Conservation (phyloP, 2,329 filamentous ascomycete species). For the Fusarium sp. region DNA sequence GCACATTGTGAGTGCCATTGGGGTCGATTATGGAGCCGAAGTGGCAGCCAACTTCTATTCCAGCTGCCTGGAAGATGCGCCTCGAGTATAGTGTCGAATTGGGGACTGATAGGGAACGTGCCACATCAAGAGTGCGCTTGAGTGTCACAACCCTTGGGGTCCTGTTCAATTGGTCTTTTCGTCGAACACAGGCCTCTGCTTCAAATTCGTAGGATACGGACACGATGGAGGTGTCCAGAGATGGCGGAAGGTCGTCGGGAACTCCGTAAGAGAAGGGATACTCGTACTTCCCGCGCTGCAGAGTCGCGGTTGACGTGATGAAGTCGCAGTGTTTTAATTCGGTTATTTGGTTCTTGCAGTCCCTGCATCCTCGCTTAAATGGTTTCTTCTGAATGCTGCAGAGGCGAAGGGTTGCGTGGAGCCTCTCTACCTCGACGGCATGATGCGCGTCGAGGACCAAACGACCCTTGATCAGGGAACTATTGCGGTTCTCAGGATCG, state of each 20-base stretch:
- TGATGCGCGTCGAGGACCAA: conserved; percentile 4
- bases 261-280: conserved; percentile 90
- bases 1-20: conserved; percentile 69
- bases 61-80: conserved; percentile 82
- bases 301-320: not conserved
- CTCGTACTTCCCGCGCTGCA: conserved; percentile 37
- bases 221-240: conserved; percentile 74
- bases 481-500: not conserved
- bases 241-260: conserved; percentile 80
- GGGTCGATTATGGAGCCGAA: conserved; percentile 83
- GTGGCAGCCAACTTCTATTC: conserved; percentile 82
- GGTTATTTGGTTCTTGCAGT: conserved; percentile 25
- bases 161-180: conserved; percentile 53
- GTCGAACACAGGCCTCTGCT: conserved; percentile 67
- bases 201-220: conserved; percentile 79
- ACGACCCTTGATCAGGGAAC: conserved; percentile 11
- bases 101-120: conserved; percentile 74
- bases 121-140: conserved; percentile 72
- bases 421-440: conserved; percentile 6
- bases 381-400: conserved; percentile 23
- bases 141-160: conserved; percentile 62
- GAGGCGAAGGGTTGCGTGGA: conserved; percentile 9
- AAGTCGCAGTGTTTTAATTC: conserved; percentile 32
- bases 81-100: conserved; percentile 77
- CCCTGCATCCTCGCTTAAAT: conserved; percentile 21